Evolutionary conservation across 2,329 filamentous ascomycete species (phyloP).

Genomic region (Helicocarpus griseus): DNA sequence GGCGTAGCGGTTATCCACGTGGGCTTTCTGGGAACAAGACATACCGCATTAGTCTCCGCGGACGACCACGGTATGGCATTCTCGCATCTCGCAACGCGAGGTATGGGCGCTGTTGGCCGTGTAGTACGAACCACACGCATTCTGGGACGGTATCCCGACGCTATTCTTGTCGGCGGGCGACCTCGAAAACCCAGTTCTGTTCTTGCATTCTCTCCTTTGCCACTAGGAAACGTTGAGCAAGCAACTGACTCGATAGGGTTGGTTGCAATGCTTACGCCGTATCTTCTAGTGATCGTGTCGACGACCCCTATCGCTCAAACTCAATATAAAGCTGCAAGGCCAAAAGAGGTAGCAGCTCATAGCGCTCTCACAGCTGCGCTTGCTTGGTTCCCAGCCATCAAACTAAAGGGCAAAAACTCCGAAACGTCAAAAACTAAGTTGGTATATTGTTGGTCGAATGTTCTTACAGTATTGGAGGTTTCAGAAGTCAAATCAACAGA

Average conservation of each 20-base stretch:
- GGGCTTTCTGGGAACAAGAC: conserved; percentile 88
- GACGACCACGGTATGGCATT: conserved; percentile 97
- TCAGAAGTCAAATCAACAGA: conserved; percentile 54
- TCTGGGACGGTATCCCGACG: conserved; percentile 77
- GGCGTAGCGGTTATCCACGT: conserved; percentile 74
- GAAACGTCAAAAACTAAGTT: conserved; percentile 67
- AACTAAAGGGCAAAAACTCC: conserved; percentile 66
- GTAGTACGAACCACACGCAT: conserved; percentile 85
- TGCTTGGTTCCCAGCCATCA: conserved; percentile 95
- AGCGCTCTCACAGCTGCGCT: conserved; percentile 87
- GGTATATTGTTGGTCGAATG: conserved; percentile 96
- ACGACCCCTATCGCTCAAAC: conserved; percentile 94
- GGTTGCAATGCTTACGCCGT: conserved; percentile 91
- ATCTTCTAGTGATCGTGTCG: conserved; percentile 90
- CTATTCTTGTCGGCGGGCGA: conserved; percentile 52
- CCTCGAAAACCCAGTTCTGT: conserved; percentile 86
- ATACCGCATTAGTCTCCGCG: conserved; percentile 89
- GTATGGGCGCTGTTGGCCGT: conserved; percentile 74
- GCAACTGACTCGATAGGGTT: conserved; percentile 78
- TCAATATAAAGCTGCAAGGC: conserved; percentile 83
- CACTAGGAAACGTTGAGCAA: conserved; percentile 87
- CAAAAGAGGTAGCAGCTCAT: conserved; percentile 83
- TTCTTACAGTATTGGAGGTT: conserved; percentile 87
- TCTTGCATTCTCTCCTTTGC: conserved; percentile 79
- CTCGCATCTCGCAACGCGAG: conserved; percentile 86